Percentiles rank a stretch among this genome's conserved stretches.
Conservation (phyloP, 495 filamentous ascomycete species). For the Lophiotrema nucula region DNA sequence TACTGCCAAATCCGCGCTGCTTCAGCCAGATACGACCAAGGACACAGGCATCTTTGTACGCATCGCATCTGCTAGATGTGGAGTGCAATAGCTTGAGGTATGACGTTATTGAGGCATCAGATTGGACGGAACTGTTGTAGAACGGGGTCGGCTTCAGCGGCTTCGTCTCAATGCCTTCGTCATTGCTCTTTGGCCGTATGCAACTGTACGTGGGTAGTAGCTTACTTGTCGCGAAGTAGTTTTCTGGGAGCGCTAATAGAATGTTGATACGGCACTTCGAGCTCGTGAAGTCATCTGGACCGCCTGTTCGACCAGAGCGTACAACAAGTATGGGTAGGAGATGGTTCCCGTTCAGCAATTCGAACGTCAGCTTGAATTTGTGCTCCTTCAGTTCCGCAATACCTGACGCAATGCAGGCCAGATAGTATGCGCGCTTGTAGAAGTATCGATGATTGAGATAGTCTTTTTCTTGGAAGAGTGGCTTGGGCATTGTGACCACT, state of each 20-base stretch:
- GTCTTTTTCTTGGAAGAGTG: constrained; percentile 89
- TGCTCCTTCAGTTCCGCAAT: constrained; percentile 57
- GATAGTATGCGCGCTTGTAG: constrained; percentile 88
- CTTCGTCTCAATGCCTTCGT: constrained; percentile 42
- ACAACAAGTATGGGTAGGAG: constrained; percentile 72
- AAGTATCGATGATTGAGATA: constrained; percentile 92
- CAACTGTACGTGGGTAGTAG: constrained; percentile 69
- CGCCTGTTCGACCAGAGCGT: constrained; percentile 38
- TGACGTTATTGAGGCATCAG: constrained; percentile 68
- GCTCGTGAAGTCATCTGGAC: constrained; percentile 29
- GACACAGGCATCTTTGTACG: constrained; percentile 78
- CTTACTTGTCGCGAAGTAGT: constrained; percentile 65
- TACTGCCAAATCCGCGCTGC: constrained; percentile 75
- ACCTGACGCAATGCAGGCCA: constrained; percentile 72
- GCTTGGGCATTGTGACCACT: constrained; percentile 76
- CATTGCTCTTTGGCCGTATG: constrained; percentile 52
- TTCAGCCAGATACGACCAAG: constrained; percentile 84
- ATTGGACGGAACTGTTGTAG: constrained; percentile 82
- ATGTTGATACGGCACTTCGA: constrained; percentile 68
- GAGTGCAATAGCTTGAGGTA: constrained; percentile 73
- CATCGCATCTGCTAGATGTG: constrained; percentile 61
- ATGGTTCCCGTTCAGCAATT: constrained; percentile 70
- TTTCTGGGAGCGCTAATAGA: constrained; percentile 65
- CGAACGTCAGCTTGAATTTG: constrained; percentile 60
- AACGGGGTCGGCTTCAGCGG: constrained; percentile 64